Evolutionary conservation across 352 stramenopile genomes (phyloP), one percentile per base, ranked within the genome.

Genomic region (Pythium folliculosum): DNA sequence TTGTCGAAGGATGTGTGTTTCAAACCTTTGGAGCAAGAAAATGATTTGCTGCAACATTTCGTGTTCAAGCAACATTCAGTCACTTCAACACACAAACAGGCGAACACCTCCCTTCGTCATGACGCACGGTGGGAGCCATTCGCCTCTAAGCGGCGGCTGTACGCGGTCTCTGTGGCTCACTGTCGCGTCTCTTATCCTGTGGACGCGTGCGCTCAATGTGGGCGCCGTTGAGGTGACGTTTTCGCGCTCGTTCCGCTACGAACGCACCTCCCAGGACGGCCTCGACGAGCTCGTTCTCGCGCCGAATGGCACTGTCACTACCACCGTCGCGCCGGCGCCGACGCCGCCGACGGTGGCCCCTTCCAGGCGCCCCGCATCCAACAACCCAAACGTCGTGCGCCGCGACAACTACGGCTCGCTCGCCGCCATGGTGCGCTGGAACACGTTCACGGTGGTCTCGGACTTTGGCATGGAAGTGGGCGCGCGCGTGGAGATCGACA

Each of bases 381-480:
- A 14, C 14, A 60, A 56, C 23, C 17, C 53, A 6, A 55, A 52
- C 19, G 23, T n/a, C 12, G 14, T 63, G 7, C 38, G 52, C 1
- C 38, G 44, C 10, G 58, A 58, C 40, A 68, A 12, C 19, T 63
- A 56, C 27, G 47, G 47, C 55, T 67, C 56, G 16, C 35, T 75
- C 10, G 48, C 63, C 3, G 45, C 64, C 23, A 70, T 75, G 32
- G 37, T 81, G 38, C 80, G 77, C 9, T 92, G 84, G 81, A 92
- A 92, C 69, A 89, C 84, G 19, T 75, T 75, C 54, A 80, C 77
- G 16, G 40, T 86, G n/a, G 47, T 90, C n/a, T 60, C 77, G 17
- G 69, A 70, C 19, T 90, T 90, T 50, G 80, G 80, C 40, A 82
- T 92, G 73, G 83, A 92, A 44, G 51, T 60, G 23, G 78, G 75